A percentile compares a stretch with the other conserved stretches of the same genome.
Conservation (phyloP, 2,329 filamentous ascomycete genomes). For the Pestalotiopsis fici region DNA sequence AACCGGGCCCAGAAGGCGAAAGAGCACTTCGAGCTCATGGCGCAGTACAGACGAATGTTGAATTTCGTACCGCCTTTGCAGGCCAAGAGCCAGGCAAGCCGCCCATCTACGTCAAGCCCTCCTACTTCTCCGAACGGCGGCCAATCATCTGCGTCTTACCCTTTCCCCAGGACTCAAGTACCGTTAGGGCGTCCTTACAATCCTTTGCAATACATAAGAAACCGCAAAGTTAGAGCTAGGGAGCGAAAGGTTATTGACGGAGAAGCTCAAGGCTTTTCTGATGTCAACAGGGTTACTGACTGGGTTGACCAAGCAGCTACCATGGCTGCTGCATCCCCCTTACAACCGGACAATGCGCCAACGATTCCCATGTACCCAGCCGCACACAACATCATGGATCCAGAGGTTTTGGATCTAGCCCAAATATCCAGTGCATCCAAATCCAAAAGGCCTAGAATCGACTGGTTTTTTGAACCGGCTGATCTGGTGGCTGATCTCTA, state of each 20-base stretch:
- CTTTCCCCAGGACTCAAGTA: conserved; percentile 32
- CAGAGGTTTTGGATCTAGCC: conserved; percentile 38
- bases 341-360: conserved; percentile 30
- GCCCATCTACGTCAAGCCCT: conserved; percentile 40
- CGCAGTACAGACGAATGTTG: conserved; percentile 81
- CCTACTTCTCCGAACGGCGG: conserved; percentile 38
- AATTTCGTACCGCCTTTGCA: conserved; percentile 76
- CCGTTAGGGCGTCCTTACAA: conserved; percentile 76
- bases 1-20: conserved; percentile 83
- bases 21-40: conserved; percentile 80
- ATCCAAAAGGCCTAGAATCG: conserved; percentile 71
- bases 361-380: conserved; percentile 46
- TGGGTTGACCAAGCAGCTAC: conserved; percentile 75
- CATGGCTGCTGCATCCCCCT: conserved; percentile 39
- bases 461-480: conserved; percentile 82
- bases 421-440: conserved; percentile 53
- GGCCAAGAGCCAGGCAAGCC: conserved; percentile 32
- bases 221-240: conserved; percentile 80
- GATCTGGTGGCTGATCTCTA: conserved; percentile 88
- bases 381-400: conserved; percentile 45
- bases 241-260: conserved; percentile 76
- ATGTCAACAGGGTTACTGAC: conserved; percentile 68
- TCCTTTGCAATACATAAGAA: conserved; percentile 88
- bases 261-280: conserved; percentile 74
- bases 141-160: conserved; percentile 23